Evolutionary conservation across 1,284 basidiomycete species (phyloP), one percentile per base, ranked within the genome.

Genomic region (Marasmius oreades): DNA sequence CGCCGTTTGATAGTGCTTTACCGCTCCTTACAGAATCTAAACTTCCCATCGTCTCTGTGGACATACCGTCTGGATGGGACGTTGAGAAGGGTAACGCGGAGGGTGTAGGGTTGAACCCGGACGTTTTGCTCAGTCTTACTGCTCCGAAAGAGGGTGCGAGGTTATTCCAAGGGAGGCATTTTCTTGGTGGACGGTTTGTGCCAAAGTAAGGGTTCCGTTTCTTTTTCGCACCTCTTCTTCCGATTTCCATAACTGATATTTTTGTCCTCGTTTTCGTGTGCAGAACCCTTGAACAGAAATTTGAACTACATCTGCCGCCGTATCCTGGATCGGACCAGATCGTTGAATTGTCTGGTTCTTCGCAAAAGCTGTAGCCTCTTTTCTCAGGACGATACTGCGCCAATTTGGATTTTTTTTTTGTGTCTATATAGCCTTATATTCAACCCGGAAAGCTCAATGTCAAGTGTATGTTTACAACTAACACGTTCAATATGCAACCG

Each of bases 11-110:
- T 64, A 66, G 72, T 0, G 86, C 88, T 14, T 79, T 99, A 2
- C 77, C 82, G 1, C 74, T 89, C 2, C 77, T 99, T 52, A 77
- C 82, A 1, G 67, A 75, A 23, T 86, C 87, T 5, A 71, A 77
- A 3, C 73, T 89, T 12, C 93, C 94, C 0, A 90, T 96, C 63
- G 82, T 97, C 22, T 92, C 90, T 1, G 90, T 98, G 6, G 97
- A 99, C 69, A 95, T 99, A 55, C 97, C 97, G 0, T 94, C 90
- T 1, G 96, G 95, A 3, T 99, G 95, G 95, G 85, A 93, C 64
- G 93, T 98, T 24, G 93, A 96, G 62, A 72, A 79, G 36, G 95
- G 95, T 0, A 82, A 84, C 52, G 75, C 72, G 1, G 74, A 75
- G 52, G 78, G 74, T 10, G 73, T 77, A 12, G 81, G 77, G 7